phyloP scores from a whole-genome alignment of 1,284 basidiomycete genomes.

The Anthracocystis setariae region DNA sequence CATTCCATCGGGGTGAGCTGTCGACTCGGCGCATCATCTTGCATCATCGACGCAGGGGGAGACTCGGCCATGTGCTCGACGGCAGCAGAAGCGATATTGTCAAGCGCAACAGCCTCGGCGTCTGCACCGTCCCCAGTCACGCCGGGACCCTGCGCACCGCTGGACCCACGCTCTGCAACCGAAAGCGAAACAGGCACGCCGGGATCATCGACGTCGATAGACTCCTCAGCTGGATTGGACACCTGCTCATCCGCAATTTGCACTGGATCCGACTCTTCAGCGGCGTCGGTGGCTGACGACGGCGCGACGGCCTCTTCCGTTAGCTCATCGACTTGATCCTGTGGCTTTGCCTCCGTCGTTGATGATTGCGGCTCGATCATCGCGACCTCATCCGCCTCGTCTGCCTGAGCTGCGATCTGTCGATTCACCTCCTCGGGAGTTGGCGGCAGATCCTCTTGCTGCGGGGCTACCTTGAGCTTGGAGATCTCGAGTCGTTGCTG shows the following conservation, averaged over 20 bases:
- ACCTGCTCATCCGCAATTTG: background rate
- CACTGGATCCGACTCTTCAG: background rate
- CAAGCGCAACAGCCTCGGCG: conserved; percentile 26
- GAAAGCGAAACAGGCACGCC: conserved; percentile 24
- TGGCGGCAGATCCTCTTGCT: conserved; percentile 28
- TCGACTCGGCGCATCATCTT: conserved; percentile 5
- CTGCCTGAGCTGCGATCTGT: conserved; percentile 19
- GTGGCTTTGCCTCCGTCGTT: background rate
- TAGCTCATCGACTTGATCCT: background rate
- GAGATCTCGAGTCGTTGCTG: conserved; percentile 31
- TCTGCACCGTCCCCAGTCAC: conserved; percentile 13
- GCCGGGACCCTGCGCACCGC: conserved; percentile 23
- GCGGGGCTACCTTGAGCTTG: conserved; percentile 1
- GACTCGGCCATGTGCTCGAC: conserved; percentile 21
- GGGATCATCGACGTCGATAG: conserved; percentile 9
- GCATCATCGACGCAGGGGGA: conserved; percentile 1
- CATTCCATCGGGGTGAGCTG: conserved; percentile 45
- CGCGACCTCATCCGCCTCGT: conserved; percentile 11
- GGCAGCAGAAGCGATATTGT: conserved; percentile 40
- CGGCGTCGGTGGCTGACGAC: too few relatives aligned
- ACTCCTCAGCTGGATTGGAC: background rate
- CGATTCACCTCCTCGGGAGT: conserved; percentile 42
- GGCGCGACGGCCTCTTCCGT: background rate
- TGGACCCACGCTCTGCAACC: conserved; percentile 8
- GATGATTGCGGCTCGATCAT: conserved; percentile 12